These are phyloP conservation scores for Candida sonorensis DNA, from an alignment of 805 yeast genomes.

Conservation along the genomic window DNA sequence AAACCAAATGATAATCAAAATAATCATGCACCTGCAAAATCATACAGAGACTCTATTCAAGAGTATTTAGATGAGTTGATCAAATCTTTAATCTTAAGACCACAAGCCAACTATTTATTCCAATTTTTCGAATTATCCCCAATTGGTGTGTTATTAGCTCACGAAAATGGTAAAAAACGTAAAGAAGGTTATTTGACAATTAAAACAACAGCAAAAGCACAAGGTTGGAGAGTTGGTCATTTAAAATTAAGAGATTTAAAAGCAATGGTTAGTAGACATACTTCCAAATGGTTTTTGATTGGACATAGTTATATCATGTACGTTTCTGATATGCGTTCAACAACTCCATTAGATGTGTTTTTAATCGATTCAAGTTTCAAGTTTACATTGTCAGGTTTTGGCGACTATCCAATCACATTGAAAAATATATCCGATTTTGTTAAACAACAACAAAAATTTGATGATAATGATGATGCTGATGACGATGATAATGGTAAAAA, in stretches of 20 bases:
- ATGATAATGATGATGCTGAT: slow-evolving; percentile 32
- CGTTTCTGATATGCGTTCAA: slow-evolving; percentile 79
- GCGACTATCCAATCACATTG: slow-evolving; percentile 19
- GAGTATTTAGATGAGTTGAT: slow-evolving; percentile 61
- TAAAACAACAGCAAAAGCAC: slow-evolving; percentile 75
- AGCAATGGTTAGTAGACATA: slow-evolving; percentile 86
- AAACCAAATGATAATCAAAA: not conserved
- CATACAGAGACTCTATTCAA: slow-evolving; percentile 45
- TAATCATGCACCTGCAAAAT: slow-evolving; percentile 18
- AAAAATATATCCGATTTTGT: slow-evolving; percentile 12
- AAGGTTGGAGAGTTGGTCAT: slow-evolving; percentile 96
- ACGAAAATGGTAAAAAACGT: slow-evolving; percentile 76
- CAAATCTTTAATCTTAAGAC: slow-evolving; percentile 53
- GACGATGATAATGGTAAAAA: slow-evolving; percentile 35
- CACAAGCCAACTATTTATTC: slow-evolving; percentile 77
- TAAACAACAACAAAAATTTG: slow-evolving; percentile 12
- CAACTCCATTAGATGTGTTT: slow-evolving; percentile 87
- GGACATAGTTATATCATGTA: slow-evolving; percentile 80
- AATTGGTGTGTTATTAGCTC: slow-evolving; percentile 71
- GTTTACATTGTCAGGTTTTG: slow-evolving; percentile 41
- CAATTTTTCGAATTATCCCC: slow-evolving; percentile 90
- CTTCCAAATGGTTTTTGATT: slow-evolving; percentile 86
- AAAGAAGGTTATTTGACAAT: slow-evolving; percentile 84
- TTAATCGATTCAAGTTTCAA: slow-evolving; percentile 75
- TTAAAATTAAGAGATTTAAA: slow-evolving; percentile 69